These are phyloP conservation scores for Penicillium silybi DNA, from an alignment of 495 filamentous ascomycete genomes.

Conservation along the genomic window DNA sequence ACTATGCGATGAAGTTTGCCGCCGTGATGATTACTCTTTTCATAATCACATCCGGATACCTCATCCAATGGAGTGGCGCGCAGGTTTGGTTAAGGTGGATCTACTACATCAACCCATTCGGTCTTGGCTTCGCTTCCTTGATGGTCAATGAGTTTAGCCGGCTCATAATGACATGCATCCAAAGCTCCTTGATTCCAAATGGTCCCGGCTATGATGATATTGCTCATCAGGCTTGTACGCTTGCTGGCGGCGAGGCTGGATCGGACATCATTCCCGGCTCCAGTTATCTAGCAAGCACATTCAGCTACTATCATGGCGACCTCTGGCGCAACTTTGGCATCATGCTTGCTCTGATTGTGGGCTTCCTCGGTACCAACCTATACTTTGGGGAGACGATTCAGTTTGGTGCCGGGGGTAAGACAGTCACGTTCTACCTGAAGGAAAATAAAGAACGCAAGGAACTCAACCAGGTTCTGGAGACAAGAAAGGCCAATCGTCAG, in stretches of 20 bases:
- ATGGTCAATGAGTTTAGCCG: conserved; percentile 81
- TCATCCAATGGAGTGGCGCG: conserved; percentile 67
- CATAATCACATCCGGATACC: conserved; percentile 73
- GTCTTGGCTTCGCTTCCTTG: conserved; percentile 66
- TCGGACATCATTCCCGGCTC: conserved; percentile 53
- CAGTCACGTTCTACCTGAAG: conserved; percentile 67
- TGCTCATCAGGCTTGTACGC: conserved; percentile 69
- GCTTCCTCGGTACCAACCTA: conserved; percentile 65
- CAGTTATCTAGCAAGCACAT: conserved; percentile 59
- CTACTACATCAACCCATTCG: conserved; percentile 75
- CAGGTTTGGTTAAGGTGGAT: conserved; percentile 79
- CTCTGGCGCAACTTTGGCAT: conserved; percentile 79
- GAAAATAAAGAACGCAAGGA: conserved; percentile 65
- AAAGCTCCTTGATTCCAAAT: conserved; percentile 60
- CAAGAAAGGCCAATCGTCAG: conserved; percentile 53
- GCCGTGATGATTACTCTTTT: conserved; percentile 73
- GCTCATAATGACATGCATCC: conserved; percentile 59
- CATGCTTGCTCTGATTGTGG: conserved; percentile 61
- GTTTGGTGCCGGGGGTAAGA: conserved; percentile 73
- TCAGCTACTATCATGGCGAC: conserved; percentile 55
- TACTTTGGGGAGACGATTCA: conserved; percentile 72
- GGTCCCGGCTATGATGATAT: conserved; percentile 63
- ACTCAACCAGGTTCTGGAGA: conserved; percentile 61
- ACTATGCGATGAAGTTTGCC: conserved; percentile 80
- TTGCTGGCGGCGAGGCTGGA: conserved; percentile 63